These are phyloP conservation scores for Septoria linicola DNA, from an alignment of 2,329 filamentous ascomycete genomes.

Conservation along the genomic window DNA sequence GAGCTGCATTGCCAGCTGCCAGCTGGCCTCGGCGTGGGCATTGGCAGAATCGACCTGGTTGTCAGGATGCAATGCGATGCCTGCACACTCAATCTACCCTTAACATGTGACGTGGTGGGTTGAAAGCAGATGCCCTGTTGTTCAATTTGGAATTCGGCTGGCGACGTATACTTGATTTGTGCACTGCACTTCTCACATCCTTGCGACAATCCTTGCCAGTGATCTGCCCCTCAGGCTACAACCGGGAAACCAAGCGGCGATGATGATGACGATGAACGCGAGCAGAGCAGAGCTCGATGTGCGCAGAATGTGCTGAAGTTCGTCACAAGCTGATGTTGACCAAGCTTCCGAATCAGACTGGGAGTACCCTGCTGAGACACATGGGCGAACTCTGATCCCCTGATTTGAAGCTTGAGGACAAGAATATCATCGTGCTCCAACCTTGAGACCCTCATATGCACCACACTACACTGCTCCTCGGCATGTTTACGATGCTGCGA, in stretches of 20 bases:
- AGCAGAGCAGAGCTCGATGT: not conserved
- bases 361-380: constrained; percentile 16
- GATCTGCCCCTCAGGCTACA: not conserved
- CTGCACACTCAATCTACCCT: no score
- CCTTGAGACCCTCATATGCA: not conserved
- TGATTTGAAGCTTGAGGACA: not conserved
- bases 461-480: not conserved
- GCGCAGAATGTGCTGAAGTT: not conserved
- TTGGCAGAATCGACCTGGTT: no score
- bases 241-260: not conserved
- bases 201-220: not conserved
- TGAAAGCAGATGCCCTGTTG: not conserved
- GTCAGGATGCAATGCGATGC: no score
- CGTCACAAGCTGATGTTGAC: constrained; percentile 5
- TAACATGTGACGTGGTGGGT: no score
- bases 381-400: constrained; percentile 1
- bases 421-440: constrained; percentile 1
- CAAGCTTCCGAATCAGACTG: not conserved
- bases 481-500: not conserved
- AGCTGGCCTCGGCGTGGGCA: no score
- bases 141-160: not conserved
- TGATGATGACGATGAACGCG: not conserved
- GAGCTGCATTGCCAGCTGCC: no score
- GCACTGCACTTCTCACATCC: not conserved
- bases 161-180: not conserved